These are phyloP conservation scores for Phytophthora cactorum DNA, from an alignment of 352 stramenopile species.

Conservation along the genomic window DNA sequence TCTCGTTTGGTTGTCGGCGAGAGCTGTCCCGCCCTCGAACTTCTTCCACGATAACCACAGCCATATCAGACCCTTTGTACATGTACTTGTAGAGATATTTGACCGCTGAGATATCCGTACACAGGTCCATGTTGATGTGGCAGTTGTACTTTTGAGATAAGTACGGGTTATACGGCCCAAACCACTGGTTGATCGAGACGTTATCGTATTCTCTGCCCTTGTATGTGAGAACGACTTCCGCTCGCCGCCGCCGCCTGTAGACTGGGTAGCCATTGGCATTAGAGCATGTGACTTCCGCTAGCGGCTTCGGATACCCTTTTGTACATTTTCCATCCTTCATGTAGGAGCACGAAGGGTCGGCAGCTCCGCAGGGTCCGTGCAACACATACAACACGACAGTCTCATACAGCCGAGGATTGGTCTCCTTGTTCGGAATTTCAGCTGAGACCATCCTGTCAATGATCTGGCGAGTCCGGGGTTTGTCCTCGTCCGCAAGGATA, in stretches of 20 bases:
- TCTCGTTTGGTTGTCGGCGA: not conserved
- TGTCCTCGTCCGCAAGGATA: not conserved
- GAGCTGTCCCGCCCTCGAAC: not conserved
- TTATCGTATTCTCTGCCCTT: not conserved
- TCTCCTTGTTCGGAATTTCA: not conserved
- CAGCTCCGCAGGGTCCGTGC: not conserved
- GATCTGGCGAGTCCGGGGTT: not conserved
- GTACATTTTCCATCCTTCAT: slow-evolving; percentile 4
- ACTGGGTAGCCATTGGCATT: not conserved
- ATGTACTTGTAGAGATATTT: slow-evolving; percentile 76
- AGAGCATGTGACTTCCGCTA: not conserved
- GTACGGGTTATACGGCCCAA: slow-evolving; percentile 2
- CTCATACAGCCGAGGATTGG: not conserved
- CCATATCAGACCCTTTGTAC: slow-evolving; percentile 55
- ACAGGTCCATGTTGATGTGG: slow-evolving; percentile 69
- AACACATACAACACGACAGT: not conserved
- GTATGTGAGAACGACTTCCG: not conserved
- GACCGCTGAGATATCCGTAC: slow-evolving; percentile 32
- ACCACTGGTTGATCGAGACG: not conserved
- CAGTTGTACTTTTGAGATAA: slow-evolving; percentile 48
- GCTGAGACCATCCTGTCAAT: not conserved
- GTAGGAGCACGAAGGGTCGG: not conserved
- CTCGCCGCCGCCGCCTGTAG: not conserved
- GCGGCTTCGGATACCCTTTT: not conserved
- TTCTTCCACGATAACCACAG: slow-evolving; percentile 17